Evolutionary conservation across 1,284 basidiomycete species (phyloP).

Genomic region (Neonothopanus nambi): DNA sequence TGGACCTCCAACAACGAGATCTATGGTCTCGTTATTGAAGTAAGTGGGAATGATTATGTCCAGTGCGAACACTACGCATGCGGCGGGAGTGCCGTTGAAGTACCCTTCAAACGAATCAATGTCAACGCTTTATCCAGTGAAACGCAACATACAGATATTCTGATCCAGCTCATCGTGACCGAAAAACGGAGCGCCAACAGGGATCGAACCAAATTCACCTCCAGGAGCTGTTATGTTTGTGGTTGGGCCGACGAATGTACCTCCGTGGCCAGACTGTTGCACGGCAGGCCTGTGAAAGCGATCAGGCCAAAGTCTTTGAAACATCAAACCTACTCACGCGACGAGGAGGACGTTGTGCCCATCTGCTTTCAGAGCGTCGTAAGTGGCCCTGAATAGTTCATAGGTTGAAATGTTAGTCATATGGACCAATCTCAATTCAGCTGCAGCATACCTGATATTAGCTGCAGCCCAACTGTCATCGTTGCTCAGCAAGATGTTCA

Average conservation of each 20-base stretch:
- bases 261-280: conserved; percentile 17
- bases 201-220: conserved; percentile 16
- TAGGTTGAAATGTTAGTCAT: neutral
- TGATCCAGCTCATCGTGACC: conserved; percentile 13
- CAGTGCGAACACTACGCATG: conserved; percentile 13
- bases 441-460: conserved; percentile 11
- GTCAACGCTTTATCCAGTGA: neutral
- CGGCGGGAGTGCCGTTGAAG: conserved; percentile 17
- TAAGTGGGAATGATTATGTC: conserved; percentile 13
- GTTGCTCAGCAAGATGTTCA: conserved; percentile 16
- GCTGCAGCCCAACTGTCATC: conserved; percentile 19
- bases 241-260: conserved; percentile 14
- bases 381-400: conserved; percentile 9
- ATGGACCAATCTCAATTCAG: neutral
- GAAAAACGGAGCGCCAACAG: conserved; percentile 16
- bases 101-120: conserved; percentile 9
- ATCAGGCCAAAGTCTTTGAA: neutral
- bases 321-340: conserved; percentile 3
- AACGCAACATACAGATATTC: conserved; percentile 11
- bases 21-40: conserved; percentile 11
- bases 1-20: conserved; percentile 16
- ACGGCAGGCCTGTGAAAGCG: conserved; percentile 11
- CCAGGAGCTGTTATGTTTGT: conserved; percentile 17
- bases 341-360: conserved; percentile 17
- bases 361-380: conserved; percentile 11